Percentiles rank a stretch among this genome's conserved stretches.
These are phyloP conservation scores for Podaxis pistillaris DNA, from an alignment of 768 basidiomycete species.

Conservation along the genomic window DNA sequence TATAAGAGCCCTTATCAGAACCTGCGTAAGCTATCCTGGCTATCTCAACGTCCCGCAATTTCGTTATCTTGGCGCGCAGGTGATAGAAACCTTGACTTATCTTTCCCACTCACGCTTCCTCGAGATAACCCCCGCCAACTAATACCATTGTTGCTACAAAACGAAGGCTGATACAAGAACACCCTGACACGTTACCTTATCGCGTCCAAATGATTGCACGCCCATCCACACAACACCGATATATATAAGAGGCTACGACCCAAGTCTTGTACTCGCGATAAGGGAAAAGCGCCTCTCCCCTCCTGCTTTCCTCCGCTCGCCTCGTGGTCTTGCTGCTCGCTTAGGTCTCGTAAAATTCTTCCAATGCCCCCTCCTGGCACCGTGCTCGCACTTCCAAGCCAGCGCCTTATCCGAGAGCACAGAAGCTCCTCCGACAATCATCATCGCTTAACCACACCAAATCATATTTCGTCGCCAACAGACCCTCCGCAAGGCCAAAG, in stretches of 20 bases:
- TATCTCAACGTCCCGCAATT: no score
- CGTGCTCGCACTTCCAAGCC: not conserved
- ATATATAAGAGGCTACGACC: not conserved
- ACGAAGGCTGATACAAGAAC: not conserved
- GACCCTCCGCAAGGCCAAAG: not conserved
- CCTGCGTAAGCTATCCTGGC: no score
- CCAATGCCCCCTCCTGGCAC: not conserved
- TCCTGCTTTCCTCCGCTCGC: not conserved
- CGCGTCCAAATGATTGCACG: not conserved
- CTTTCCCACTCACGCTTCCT: not conserved
- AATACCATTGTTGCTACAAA: not conserved
- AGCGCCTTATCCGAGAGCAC: not conserved
- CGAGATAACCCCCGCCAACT: not conserved
- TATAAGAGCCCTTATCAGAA: no score
- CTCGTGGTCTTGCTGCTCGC: not conserved
- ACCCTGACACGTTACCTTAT: constrained; percentile 7
- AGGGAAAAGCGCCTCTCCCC: not conserved
- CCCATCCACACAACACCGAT: not conserved
- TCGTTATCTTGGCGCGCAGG: not conserved
- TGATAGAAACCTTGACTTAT: not conserved
- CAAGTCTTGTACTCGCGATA: not conserved
- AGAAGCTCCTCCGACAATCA: not conserved
- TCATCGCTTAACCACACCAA: not conserved
- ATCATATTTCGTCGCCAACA: not conserved
- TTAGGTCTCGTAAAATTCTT: not conserved